Conservation (phyloP, 2,329 filamentous ascomycete species). For the Hymenoscyphus salicellus region DNA sequence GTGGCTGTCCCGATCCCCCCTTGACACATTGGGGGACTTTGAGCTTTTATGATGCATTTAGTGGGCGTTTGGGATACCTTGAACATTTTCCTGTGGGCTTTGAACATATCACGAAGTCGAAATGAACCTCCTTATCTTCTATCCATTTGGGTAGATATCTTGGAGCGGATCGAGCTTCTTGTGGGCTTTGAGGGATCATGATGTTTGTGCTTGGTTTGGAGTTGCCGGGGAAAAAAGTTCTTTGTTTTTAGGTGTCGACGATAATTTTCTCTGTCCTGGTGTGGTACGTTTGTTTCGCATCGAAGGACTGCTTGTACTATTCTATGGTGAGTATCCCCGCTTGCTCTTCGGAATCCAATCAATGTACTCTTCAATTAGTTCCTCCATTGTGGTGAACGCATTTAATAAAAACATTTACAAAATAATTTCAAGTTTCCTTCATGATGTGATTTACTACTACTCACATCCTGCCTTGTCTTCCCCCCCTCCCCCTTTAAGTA, state of each 20-base stretch:
- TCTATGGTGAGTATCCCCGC: neutral
- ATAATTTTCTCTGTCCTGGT: neutral
- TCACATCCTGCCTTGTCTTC: no score
- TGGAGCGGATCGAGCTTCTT: conserved; percentile 34
- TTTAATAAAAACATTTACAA: neutral
- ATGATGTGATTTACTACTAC: no score
- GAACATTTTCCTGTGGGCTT: conserved; percentile 31
- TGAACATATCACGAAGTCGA: conserved; percentile 35
- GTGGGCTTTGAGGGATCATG: conserved; percentile 31
- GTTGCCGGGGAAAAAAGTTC: conserved; percentile 23
- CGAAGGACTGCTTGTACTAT: neutral
- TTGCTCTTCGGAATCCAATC: neutral
- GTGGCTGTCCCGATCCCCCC: conserved; percentile 31
- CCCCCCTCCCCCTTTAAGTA: no score
- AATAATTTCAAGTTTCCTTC: neutral
- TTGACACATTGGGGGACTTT: conserved; percentile 14
- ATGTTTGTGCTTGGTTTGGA: conserved; percentile 6
- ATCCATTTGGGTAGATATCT: conserved; percentile 23
- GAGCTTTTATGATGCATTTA: conserved; percentile 31
- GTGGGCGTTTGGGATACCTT: conserved; percentile 31
- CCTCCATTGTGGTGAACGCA: neutral
- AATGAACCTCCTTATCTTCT: conserved; percentile 35
- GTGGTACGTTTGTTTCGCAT: neutral
- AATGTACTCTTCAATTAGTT: neutral
- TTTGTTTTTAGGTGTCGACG: conserved; percentile 5